A percentile compares a stretch with the other conserved stretches of the same genome.
These are phyloP conservation scores for Plasmodium knowlesi DNA, from an alignment of 169 alveolate genomes.

Conservation along the genomic window DNA sequence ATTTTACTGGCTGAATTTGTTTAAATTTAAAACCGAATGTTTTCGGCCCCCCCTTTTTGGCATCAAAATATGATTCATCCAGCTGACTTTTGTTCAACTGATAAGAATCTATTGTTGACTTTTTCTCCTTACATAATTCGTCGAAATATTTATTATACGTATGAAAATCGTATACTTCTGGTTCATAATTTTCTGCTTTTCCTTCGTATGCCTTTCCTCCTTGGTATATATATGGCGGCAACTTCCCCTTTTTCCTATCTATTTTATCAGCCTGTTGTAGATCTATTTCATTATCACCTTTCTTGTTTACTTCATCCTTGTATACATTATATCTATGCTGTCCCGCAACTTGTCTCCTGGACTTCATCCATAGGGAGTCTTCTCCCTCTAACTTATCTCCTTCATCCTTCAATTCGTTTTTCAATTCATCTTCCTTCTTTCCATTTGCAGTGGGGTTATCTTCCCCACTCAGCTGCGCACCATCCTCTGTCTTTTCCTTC, in stretches of 20 bases:
- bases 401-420: background rate
- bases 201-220: conserved; percentile 60
- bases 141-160: conserved; percentile 74
- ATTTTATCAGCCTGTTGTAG: conserved; percentile 56
- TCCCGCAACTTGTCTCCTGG: conserved; percentile 6
- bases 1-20: conserved; percentile 88
- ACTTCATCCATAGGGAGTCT: conserved; percentile 7
- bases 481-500: background rate
- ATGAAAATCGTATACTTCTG: conserved; percentile 75
- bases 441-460: background rate
- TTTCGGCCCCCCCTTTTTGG: conserved; percentile 78
- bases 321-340: conserved; percentile 66
- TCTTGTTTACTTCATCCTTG: conserved; percentile 30
- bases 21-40: conserved; percentile 88
- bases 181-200: conserved; percentile 48
- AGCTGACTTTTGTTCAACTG: conserved; percentile 58
- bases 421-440: background rate
- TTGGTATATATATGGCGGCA: conserved; percentile 71
- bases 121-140: conserved; percentile 65
- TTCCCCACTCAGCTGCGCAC: background rate
- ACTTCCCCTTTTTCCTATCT: conserved; percentile 28
- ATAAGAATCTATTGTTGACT: conserved; percentile 43
- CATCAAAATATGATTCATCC: conserved; percentile 74
- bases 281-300: conserved; percentile 29
- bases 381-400: background rate